phyloP scores from a whole-genome alignment of 169 alveolate genomes.

The Plasmodium sp. region DNA sequence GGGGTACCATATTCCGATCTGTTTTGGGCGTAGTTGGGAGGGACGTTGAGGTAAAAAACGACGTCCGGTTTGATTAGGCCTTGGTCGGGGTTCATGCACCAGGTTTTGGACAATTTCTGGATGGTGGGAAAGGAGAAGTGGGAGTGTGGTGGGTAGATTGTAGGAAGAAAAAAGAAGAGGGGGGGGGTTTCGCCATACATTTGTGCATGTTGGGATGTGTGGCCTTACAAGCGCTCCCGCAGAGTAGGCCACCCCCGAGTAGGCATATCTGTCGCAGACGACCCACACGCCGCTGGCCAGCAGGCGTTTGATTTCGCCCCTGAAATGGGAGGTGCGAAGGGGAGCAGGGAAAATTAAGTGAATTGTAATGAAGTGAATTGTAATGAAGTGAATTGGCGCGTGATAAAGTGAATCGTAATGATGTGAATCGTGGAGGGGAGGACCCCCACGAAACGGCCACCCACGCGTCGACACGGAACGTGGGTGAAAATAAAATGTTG shows the following conservation, averaged over 20 bases:
- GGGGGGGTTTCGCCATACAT: background rate
- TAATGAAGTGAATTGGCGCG: background rate
- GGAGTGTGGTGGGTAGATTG: background rate
- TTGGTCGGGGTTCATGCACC: constrained; percentile 73
- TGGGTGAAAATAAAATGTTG: background rate
- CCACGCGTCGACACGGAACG: background rate
- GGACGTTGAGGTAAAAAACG: constrained; percentile 54
- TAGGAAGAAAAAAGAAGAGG: background rate
- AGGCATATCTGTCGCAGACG: constrained; percentile 95
- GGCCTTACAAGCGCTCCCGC: constrained; percentile 90
- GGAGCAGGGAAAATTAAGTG: background rate
- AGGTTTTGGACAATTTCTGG: constrained; percentile 35
- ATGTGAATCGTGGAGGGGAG: background rate
- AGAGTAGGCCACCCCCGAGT: constrained; percentile 96
- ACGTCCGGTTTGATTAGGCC: constrained; percentile 73
- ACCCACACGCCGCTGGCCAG: constrained; percentile 88
- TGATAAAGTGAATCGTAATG: background rate
- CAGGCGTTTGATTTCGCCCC: constrained; percentile 83
- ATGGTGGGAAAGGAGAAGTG: background rate
- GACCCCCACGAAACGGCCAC: background rate
- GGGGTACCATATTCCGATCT: constrained; percentile 65
- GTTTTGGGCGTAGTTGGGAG: constrained; percentile 62
- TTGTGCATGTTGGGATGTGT: background rate
- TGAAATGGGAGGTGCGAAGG: background rate
- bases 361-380: no score